Conservation (phyloP, 768 basidiomycete genomes). For the Gloeostereum incarnatum region DNA sequence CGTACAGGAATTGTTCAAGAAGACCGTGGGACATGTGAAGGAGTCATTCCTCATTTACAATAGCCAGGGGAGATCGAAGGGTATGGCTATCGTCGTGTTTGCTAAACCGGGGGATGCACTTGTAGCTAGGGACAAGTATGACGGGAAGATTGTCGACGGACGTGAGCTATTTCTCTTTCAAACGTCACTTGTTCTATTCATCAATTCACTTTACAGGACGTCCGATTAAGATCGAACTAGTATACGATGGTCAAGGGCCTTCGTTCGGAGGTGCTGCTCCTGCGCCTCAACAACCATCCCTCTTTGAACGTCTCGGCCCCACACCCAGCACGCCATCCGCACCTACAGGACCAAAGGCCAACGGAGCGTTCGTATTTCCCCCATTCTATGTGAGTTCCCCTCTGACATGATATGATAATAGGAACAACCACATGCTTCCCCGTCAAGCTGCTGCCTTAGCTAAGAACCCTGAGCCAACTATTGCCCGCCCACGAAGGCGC, state of each 20-base stretch:
- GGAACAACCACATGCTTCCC: conserved; percentile 7
- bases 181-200: not conserved
- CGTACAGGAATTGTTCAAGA: conserved; percentile 62
- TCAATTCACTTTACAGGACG: conserved; percentile 31
- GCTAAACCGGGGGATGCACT: conserved; percentile 54
- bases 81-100: conserved; percentile 72
- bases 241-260: conserved; percentile 31
- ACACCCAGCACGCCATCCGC: too few species aligned
- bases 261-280: conserved; percentile 14
- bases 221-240: conserved; percentile 56
- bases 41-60: conserved; percentile 70
- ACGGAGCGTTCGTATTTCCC: not conserved
- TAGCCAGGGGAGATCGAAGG: conserved; percentile 65
- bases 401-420: not conserved
- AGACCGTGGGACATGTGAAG: conserved; percentile 66
- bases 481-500: conserved; percentile 24
- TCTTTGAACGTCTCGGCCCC: conserved; percentile 19
- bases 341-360: not conserved
- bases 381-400: not conserved
- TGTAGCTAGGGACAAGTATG: conserved; percentile 56
- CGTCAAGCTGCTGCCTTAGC: conserved; percentile 15
- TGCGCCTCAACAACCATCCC: conserved; percentile 13
- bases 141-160: conserved; percentile 69
- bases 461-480: conserved; percentile 7
- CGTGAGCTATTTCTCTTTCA: conserved; percentile 23